A percentile compares a stretch with the other conserved stretches of the same genome.
Evolutionary conservation across 352 stramenopile species (phyloP).

Genomic region (Aphanomyces invadans): DNA sequence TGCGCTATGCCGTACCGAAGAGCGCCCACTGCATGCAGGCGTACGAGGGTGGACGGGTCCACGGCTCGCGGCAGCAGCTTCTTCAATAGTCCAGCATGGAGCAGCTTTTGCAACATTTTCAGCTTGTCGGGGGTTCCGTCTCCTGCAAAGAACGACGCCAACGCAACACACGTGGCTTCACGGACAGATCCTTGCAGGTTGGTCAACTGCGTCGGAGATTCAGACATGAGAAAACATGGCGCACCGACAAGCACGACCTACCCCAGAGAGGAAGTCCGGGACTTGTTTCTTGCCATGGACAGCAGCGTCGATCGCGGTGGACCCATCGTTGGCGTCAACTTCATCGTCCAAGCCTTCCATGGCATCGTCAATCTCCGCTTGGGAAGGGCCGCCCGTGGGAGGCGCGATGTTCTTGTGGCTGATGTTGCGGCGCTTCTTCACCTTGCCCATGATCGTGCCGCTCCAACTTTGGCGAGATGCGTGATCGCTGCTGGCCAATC

Average conservation of each 20-base stretch:
- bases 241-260: not conserved
- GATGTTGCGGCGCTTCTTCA: constrained; percentile 77
- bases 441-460: constrained; percentile 76
- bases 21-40: constrained; percentile 69
- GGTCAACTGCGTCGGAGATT: constrained; percentile 34
- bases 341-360: constrained; percentile 35
- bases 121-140: constrained; percentile 47
- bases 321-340: constrained; percentile 54
- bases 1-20: constrained; percentile 33
- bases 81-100: constrained; percentile 61
- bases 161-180: constrained; percentile 75
- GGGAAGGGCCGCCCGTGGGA: constrained; percentile 48
- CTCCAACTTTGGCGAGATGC: constrained; percentile 13
- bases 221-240: not conserved
- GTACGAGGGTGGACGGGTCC: constrained; percentile 77
- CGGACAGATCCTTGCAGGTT: constrained; percentile 73
- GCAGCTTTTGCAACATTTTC: constrained; percentile 67
- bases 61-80: constrained; percentile 81
- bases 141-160: constrained; percentile 74
- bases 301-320: constrained; percentile 34
- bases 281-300: constrained; percentile 3
- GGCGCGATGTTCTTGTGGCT: constrained; percentile 77
- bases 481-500: not conserved
- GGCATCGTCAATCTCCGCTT: constrained; percentile 44
- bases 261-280: constrained; percentile 14